These are phyloP conservation scores for Polyporus arcularius DNA, from an alignment of 768 basidiomycete species.

Conservation along the genomic window DNA sequence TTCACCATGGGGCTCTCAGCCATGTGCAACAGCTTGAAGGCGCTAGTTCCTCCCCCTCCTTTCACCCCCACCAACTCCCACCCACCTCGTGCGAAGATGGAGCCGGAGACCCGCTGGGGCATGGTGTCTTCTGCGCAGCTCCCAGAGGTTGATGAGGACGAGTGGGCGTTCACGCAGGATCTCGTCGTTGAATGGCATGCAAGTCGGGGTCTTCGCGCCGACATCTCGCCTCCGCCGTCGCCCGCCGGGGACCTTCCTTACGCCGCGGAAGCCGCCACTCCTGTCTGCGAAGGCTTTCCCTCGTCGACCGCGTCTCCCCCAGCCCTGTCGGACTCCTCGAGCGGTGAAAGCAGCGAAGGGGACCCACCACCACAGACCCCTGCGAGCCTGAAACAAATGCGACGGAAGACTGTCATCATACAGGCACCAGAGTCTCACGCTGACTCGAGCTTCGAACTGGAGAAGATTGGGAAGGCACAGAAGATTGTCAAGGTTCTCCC, in stretches of 20 bases:
- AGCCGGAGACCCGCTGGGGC: neutral
- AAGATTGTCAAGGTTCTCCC: neutral
- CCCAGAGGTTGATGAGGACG: constrained; percentile 28
- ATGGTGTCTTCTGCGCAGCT: constrained; percentile 4
- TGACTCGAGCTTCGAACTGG: neutral
- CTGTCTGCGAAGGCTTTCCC: neutral
- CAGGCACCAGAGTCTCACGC: constrained; percentile 21
- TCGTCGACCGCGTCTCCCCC: neutral
- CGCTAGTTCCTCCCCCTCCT: constrained; percentile 31
- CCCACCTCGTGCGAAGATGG: neutral
- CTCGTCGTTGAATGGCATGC: constrained; percentile 30
- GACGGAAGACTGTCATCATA: constrained; percentile 33
- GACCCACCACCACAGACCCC: neutral
- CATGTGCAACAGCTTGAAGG: constrained; percentile 39
- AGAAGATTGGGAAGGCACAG: neutral
- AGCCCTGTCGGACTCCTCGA: neutral
- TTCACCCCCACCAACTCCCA: constrained; percentile 19
- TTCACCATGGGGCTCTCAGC: constrained; percentile 33
- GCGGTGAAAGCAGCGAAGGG: neutral
- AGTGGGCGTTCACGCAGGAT: constrained; percentile 38
- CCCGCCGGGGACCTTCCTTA: constrained; percentile 12
- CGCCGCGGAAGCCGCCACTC: neutral
- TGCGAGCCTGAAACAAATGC: constrained; percentile 12
- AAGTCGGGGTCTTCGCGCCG: neutral
- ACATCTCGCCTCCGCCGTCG: constrained; percentile 10